These are phyloP conservation scores for Trichoderma atrobrunneum DNA, from an alignment of 2,329 filamentous ascomycete species.

Conservation along the genomic window DNA sequence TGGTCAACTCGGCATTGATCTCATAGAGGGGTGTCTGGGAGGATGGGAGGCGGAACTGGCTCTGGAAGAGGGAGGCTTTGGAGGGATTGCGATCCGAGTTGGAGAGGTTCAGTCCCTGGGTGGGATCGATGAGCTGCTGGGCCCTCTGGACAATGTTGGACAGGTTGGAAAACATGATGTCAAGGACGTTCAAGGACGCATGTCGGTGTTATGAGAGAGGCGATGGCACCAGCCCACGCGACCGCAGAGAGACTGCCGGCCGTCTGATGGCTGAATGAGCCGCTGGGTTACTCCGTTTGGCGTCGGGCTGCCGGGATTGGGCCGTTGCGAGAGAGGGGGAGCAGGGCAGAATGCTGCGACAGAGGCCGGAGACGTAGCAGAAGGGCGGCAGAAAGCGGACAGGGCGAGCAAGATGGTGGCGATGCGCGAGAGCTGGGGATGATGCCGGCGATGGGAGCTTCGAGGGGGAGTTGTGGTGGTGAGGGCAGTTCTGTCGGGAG, in stretches of 20 bases:
- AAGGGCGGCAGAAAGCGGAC: neutral
- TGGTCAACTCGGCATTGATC: slow-evolving; percentile 92
- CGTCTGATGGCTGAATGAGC: neutral
- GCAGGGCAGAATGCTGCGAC: neutral
- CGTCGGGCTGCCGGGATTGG: slow-evolving; percentile 15
- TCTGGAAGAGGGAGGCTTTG: slow-evolving; percentile 89
- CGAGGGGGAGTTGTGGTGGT: slow-evolving; percentile 2
- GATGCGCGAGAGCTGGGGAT: neutral
- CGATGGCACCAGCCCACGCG: slow-evolving; percentile 14
- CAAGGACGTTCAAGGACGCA: slow-evolving; percentile 37
- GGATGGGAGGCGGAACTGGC: slow-evolving; percentile 91
- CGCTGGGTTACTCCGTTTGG: neutral
- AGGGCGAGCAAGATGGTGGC: neutral
- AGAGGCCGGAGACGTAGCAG: neutral
- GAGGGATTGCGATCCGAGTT: slow-evolving; percentile 78
- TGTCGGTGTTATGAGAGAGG: slow-evolving; percentile 31
- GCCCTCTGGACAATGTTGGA: slow-evolving; percentile 91
- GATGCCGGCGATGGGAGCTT: neutral
- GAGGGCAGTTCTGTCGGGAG: neutral
- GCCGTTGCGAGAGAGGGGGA: neutral
- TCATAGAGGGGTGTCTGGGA: slow-evolving; percentile 92
- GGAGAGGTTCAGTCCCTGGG: slow-evolving; percentile 69
- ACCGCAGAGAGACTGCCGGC: slow-evolving; percentile 13
- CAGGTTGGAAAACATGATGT: slow-evolving; percentile 58
- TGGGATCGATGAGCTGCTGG: slow-evolving; percentile 90